These are phyloP conservation scores for Cyberlindnera samutprakarnensis DNA, from an alignment of 805 yeast genomes.

Conservation along the genomic window DNA sequence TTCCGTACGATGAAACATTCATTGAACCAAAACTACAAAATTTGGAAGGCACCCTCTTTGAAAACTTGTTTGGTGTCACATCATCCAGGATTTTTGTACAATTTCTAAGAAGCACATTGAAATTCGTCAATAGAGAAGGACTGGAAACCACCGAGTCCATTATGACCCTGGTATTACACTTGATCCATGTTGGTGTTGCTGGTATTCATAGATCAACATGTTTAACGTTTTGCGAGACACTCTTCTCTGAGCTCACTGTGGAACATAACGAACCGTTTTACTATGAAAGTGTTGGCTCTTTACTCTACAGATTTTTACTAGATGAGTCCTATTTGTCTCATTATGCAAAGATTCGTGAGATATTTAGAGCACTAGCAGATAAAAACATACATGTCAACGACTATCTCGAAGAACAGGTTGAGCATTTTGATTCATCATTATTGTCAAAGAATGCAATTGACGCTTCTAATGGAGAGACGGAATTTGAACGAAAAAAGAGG, in stretches of 20 bases:
- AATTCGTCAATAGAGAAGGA: constrained; percentile 25
- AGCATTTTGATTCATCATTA: constrained; percentile 23
- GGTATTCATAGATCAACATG: constrained; percentile 26
- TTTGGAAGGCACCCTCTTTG: constrained; percentile 33
- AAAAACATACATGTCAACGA: constrained; percentile 25
- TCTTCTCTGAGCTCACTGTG: constrained; percentile 29
- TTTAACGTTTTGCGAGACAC: constrained; percentile 22
- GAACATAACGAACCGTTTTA: constrained; percentile 31
- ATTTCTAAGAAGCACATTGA: constrained; percentile 43
- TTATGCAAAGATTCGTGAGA: constrained; percentile 51
- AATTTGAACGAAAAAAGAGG: constrained; percentile 52
- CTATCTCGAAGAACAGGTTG: constrained; percentile 29
- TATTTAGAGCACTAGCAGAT: constrained; percentile 30
- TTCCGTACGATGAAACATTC: constrained; percentile 40
- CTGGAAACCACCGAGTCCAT: constrained; percentile 47
- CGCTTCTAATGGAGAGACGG: constrained; percentile 18
- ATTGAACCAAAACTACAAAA: constrained; percentile 44
- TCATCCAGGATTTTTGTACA: constrained; percentile 44
- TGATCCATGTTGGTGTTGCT: constrained; percentile 53
- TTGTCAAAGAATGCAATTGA: constrained; percentile 5
- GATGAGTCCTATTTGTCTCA: constrained; percentile 33
- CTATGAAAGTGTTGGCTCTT: constrained; percentile 31
- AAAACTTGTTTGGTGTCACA: constrained; percentile 42
- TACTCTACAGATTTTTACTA: constrained; percentile 33
- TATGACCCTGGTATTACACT: constrained; percentile 51